These are phyloP conservation scores for Prosopis cineraria DNA, from an alignment of 306 rosid species.

Conservation along the genomic window DNA sequence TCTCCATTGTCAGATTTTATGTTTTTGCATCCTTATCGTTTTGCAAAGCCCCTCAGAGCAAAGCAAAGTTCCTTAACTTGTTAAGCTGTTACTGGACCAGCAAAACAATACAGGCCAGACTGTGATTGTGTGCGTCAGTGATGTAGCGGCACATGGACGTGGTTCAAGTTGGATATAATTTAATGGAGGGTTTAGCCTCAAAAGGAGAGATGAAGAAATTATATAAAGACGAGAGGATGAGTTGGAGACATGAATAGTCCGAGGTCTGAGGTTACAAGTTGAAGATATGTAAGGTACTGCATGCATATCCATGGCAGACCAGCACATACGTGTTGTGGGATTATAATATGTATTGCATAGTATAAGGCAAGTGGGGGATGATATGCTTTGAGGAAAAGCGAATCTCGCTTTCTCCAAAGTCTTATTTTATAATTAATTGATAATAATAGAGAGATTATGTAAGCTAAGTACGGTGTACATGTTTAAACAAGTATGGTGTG, in stretches of 20 bases:
- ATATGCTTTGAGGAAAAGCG: constrained; percentile 24
- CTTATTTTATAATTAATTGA: background rate
- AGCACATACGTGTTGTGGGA: background rate
- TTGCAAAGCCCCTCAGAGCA: too few relatives aligned
- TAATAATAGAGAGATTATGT: too few relatives aligned
- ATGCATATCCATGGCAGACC: constrained; percentile 7
- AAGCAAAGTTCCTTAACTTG: too few relatives aligned
- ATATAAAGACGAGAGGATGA: background rate
- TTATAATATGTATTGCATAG: too few relatives aligned
- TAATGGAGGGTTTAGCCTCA: background rate
- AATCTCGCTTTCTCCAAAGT: background rate
- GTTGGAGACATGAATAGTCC: constrained; percentile 31
- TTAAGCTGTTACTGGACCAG: too few relatives aligned
- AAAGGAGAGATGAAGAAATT: background rate
- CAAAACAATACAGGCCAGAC: too few relatives aligned
- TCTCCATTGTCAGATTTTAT: too few relatives aligned
- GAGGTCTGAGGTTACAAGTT: constrained; percentile 4
- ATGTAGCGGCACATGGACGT: constrained; percentile 13
- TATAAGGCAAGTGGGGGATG: constrained; percentile 13
- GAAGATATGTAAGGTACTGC: background rate
- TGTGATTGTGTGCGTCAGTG: background rate
- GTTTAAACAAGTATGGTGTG: too few relatives aligned
- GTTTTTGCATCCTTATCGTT: too few relatives aligned
- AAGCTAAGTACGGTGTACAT: too few relatives aligned
- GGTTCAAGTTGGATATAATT: background rate